phyloP scores from a whole-genome alignment of 2,329 filamentous ascomycete species.

The Arthrocladium fulminans region DNA sequence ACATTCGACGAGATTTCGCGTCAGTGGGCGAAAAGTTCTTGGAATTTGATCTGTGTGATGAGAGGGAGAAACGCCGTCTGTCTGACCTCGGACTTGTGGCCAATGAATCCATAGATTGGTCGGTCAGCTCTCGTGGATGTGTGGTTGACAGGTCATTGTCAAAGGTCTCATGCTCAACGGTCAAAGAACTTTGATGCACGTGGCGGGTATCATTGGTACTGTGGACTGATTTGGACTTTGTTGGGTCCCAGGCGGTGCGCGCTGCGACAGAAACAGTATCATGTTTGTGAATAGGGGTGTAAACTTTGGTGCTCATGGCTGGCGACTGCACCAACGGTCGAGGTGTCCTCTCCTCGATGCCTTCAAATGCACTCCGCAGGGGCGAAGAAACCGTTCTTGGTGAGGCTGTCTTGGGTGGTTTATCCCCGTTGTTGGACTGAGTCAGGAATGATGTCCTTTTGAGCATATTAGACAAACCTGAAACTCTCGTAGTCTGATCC shows the following conservation, averaged over 20 bases:
- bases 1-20: slow-evolving; percentile 10
- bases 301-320: slow-evolving; percentile 2
- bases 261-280: slow-evolving; percentile 86
- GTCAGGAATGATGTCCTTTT: slow-evolving; percentile 5
- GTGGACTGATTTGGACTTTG: neutral
- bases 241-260: slow-evolving; percentile 62
- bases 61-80: slow-evolving; percentile 32
- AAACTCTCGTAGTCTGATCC: slow-evolving; percentile 22
- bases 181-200: slow-evolving; percentile 48
- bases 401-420: neutral
- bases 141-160: slow-evolving; percentile 13
- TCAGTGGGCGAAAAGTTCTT: neutral
- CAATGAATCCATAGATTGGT: slow-evolving; percentile 15
- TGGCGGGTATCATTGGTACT: slow-evolving; percentile 29
- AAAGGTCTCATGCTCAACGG: slow-evolving; percentile 56
- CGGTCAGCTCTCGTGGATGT: slow-evolving; percentile 18
- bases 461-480: slow-evolving; percentile 11
- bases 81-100: slow-evolving; percentile 24
- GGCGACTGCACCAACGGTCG: slow-evolving; percentile 6
- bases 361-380: neutral
- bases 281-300: slow-evolving; percentile 16
- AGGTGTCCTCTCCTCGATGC: neutral
- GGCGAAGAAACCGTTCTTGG: neutral
- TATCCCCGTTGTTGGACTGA: neutral
- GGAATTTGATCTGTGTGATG: slow-evolving; percentile 32